A percentile compares a stretch with the other conserved stretches of the same genome.
Conservation (phyloP, 1,284 basidiomycete genomes). For the Puccinia hordei region DNA sequence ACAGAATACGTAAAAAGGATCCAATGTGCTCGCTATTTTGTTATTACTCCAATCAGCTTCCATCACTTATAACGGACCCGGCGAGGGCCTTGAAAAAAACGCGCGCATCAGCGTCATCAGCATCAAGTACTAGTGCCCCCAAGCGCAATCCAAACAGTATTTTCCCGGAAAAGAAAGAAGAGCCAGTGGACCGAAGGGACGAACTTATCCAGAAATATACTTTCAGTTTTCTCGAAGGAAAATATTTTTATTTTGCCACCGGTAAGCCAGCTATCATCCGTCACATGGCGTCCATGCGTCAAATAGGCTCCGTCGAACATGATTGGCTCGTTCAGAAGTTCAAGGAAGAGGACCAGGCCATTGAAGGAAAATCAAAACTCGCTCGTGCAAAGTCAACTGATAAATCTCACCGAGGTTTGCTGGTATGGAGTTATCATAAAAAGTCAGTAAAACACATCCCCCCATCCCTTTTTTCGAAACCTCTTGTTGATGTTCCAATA, state of each 20-base stretch:
- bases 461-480: not conserved
- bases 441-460: not conserved
- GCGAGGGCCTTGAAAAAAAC: not conserved
- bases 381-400: not conserved
- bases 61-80: slow-evolving; percentile 17
- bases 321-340: slow-evolving; percentile 17
- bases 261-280: slow-evolving; percentile 27
- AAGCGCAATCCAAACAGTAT: not conserved
- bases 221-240: slow-evolving; percentile 4
- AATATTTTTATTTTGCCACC: slow-evolving; percentile 32
- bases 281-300: slow-evolving; percentile 25
- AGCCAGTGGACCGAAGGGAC: slow-evolving; percentile 9
- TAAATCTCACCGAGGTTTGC: slow-evolving; percentile 23
- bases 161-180: not conserved
- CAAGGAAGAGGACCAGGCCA: not conserved
- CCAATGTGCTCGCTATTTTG: slow-evolving; percentile 37
- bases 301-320: slow-evolving; percentile 30
- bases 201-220: slow-evolving; percentile 30
- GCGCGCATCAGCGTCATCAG: not conserved
- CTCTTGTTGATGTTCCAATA: not conserved
- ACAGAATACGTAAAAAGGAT: slow-evolving; percentile 25
- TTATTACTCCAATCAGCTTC: slow-evolving; percentile 44
- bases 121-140: not conserved
- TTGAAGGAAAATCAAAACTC: not conserved
- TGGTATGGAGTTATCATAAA: slow-evolving; percentile 34